Evolutionary conservation across 106 monocot species (phyloP), one percentile per base, ranked within the genome.

Genomic region (Phalaenopsis equestris): DNA sequence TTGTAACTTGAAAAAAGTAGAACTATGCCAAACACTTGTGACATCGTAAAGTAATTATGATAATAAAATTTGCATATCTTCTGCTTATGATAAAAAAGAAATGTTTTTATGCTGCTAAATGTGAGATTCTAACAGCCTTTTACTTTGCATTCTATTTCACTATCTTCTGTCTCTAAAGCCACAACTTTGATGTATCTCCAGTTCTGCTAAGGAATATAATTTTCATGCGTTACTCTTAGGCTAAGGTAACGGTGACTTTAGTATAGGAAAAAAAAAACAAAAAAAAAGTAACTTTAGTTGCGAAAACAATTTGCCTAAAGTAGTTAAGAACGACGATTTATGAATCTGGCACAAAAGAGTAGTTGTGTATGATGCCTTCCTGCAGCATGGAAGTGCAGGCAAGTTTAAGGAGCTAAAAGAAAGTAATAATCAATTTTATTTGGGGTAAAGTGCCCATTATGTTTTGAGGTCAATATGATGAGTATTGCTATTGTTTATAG

Each of bases 61-160:
- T 23, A 61, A 61, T 6, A 61, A 45, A 45, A 0, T 45, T 45
- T 45, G 43, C 6, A 4, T 45, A 45, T 45, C 3, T 0, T 30
- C 30, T 30, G 30, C 30, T 30, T 30, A 30, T 30, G 30, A 30
- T 30, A 30, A 30, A 30, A 30, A 30, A 30, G 30, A 17, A 57
- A 57, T 57, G 57, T 57, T 57, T 57, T 1, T 2, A 21, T 61
- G 61, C 12, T 61, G 10, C 61, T 23, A 61, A 19, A 3, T 61
- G 61, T 61, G 18, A 61, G 18, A 61, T n/a, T 61, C 4, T 61
- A 61, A n/a, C 61, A 61, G 21, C 6, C 61, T 61, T 61, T 61
- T 8, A 61, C 61, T 61, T 61, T 61, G 61, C 61, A 61, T 61
- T 19, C 61, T 61, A 61, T 61, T 61, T 61, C 61, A 61, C 18